Base-by-base conservation (phyloP, 352 stramenopile genomes). In the Halophytophthora batemanensis region DNA sequence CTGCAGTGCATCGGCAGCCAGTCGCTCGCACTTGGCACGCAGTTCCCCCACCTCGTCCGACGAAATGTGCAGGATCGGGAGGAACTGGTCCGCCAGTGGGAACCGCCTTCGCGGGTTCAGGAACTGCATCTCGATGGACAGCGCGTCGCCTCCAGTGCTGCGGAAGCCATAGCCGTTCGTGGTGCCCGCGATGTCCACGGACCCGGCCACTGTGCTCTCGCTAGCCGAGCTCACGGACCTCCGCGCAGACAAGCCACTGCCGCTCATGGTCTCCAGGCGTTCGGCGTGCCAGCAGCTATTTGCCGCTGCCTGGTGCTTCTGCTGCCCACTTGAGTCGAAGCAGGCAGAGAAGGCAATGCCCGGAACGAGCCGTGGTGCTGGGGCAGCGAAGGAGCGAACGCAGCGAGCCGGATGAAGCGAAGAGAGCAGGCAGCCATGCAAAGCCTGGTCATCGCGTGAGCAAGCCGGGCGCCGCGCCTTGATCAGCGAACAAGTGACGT, bases 81-180 rank as follows among this genome's bases (percentile, higher is more conserved):
- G 60, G 46, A 60, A 70, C 47, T 84, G 71, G 37, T 83, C 66
- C 14, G 53, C 64, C 15, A 87, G 62, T 15, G 76, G 76, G 55
- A 87, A 87, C 6, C 76, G 76, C 19, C 76, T 64, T 2, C 76
- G 68, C 33, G 73, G 76, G 53, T 87, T 82, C 31, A 77, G 52
- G 39, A 59, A 72, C 45, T 78, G 62, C 55, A 86, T 73, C 40
- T 86, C 75, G 43, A 86, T 86, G 33, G 75, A 83, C 31, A 83
- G 63, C 45, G 74, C 61, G 25, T 82, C 69, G 41, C 75, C 72
- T 12, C 67, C 70, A 0, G 69, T 72, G 45, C 64, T 80, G 49
- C 58, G 75, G 61, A 69, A 86, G 38, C 64, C 69, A 23, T 74
- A 72, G 60, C 69, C 69, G 43, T 76, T 76, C 35, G 65, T 71